Evolutionary conservation across 441 rosid genomes (phyloP), one percentile per base, ranked within the genome.

Genomic region (Jatropha multifida): DNA sequence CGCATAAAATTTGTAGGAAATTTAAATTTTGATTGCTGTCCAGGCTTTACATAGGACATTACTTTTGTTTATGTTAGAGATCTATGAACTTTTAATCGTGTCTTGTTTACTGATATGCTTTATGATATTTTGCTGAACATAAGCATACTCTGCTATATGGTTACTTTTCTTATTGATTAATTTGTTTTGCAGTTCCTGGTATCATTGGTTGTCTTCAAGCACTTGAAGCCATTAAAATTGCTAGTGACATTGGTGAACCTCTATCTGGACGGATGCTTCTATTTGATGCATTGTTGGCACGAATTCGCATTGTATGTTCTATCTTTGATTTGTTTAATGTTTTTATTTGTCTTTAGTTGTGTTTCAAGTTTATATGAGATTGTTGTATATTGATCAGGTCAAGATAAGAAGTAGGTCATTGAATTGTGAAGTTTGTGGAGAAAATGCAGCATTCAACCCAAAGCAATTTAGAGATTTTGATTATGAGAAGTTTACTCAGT

Each of bases 151-250:
- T 18, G 41, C 61, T 37, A 3, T 4, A 23, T 38, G n/a, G 66
- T 69, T 68, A 23, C 14, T 70, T 40, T 26, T 18, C 52, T 14
- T 17, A 18, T 27, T 72, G 11, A 59, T 52, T 48, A 65, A 58
- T 52, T 62, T 42, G 3, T 63, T 10, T 51, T 64, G 81, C 92
- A 93, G 99, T 96, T 66, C 99, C 99, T 18, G 99, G 98, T 73
- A 82, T 89, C 71, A 89, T 96, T 75, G 99, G 99, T 75, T 93
- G 98, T 83, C 95, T 96, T 69, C 97, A 96, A 87, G 99, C 95
- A 26, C 83, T 93, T 23, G 99, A 96, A 83, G 95, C 97, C 70
- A 85, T 93, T 65, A 96, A 96, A 86, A 93, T 96, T 51, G 97
- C 98, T 7, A 85, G 90, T 80, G 83, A 74, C 77, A 78, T 93